phyloP scores from a whole-genome alignment of 768 basidiomycete species.

The Lactifluus rugatus region DNA sequence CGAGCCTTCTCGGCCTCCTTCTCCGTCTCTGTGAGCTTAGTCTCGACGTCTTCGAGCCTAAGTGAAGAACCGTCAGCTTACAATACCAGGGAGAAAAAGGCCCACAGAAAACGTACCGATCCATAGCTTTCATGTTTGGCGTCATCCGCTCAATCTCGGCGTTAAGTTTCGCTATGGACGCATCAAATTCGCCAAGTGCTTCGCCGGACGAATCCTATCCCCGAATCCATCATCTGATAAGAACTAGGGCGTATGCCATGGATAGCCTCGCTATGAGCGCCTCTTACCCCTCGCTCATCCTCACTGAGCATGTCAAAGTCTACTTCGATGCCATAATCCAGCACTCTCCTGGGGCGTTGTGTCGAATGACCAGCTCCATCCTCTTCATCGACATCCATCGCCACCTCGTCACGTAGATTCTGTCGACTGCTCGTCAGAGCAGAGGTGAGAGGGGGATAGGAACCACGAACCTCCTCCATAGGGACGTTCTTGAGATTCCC shows the following conservation, averaged over 20 bases:
- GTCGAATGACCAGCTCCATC: slow-evolving; percentile 49
- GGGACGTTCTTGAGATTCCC: slow-evolving; percentile 83
- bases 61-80: not conserved
- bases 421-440: slow-evolving; percentile 21
- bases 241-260: not conserved
- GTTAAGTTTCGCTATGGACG: slow-evolving; percentile 56
- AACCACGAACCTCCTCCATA: slow-evolving; percentile 77
- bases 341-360: slow-evolving; percentile 59
- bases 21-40: slow-evolving; percentile 80
- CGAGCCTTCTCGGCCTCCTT: slow-evolving; percentile 87
- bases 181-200: slow-evolving; percentile 62
- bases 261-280: not conserved
- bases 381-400: slow-evolving; percentile 89
- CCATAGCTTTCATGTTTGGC: slow-evolving; percentile 95
- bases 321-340: slow-evolving; percentile 84
- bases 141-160: slow-evolving; percentile 88
- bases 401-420: slow-evolving; percentile 77
- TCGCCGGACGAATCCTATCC: slow-evolving; percentile 51
- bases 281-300: slow-evolving; percentile 56
- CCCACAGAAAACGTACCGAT: slow-evolving; percentile 43
- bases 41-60: slow-evolving; percentile 77
- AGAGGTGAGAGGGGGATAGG: not conserved
- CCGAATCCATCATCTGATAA: not conserved
- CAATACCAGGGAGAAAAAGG: not conserved
- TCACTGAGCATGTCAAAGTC: slow-evolving; percentile 70